Evolutionary conservation across 2,329 filamentous ascomycete species (phyloP).

Genomic region (Capronia coronata): DNA sequence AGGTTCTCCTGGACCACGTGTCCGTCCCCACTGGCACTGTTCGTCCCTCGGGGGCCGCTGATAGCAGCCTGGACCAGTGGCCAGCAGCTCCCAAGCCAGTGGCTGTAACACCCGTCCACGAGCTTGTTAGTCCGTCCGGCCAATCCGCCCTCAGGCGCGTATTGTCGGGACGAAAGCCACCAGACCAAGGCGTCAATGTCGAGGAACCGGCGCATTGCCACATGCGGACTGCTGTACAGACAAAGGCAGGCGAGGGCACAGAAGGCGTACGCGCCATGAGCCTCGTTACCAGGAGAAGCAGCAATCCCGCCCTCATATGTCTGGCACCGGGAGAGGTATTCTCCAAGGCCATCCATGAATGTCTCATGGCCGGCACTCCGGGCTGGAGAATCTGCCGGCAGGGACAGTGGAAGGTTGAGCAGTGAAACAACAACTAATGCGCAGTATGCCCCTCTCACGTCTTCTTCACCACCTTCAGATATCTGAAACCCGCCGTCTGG

Average conservation of each 20-base stretch:
- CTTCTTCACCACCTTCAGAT: constrained; percentile 78
- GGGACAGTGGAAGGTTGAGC: constrained; percentile 71
- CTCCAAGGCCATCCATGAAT: constrained; percentile 66
- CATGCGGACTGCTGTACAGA: constrained; percentile 72
- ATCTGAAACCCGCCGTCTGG: constrained; percentile 84
- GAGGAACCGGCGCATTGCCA: constrained; percentile 67
- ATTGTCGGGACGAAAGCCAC: constrained; percentile 86
- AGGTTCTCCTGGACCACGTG: constrained; percentile 30
- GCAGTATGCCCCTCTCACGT: constrained; percentile 90
- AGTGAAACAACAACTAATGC: constrained; percentile 77
- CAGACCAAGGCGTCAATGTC: constrained; percentile 69
- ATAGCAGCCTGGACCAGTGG: constrained; percentile 77
- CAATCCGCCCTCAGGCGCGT: constrained; percentile 85
- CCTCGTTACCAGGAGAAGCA: constrained; percentile 76
- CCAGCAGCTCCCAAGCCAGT: constrained; percentile 97
- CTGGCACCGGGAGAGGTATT: constrained; percentile 76
- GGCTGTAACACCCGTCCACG: constrained; percentile 95
- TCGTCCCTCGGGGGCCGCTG: constrained; percentile 43
- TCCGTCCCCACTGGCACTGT: constrained; percentile 15
- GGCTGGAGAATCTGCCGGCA: constrained; percentile 66
- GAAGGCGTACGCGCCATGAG: constrained; percentile 94
- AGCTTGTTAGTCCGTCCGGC: constrained; percentile 94
- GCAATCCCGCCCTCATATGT: constrained; percentile 87
- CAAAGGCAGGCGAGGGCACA: constrained; percentile 85
- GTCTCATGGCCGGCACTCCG: constrained; percentile 53